Conservation (phyloP, 2,329 filamentous ascomycete genomes). For the Fusarium ramigenum region DNA sequence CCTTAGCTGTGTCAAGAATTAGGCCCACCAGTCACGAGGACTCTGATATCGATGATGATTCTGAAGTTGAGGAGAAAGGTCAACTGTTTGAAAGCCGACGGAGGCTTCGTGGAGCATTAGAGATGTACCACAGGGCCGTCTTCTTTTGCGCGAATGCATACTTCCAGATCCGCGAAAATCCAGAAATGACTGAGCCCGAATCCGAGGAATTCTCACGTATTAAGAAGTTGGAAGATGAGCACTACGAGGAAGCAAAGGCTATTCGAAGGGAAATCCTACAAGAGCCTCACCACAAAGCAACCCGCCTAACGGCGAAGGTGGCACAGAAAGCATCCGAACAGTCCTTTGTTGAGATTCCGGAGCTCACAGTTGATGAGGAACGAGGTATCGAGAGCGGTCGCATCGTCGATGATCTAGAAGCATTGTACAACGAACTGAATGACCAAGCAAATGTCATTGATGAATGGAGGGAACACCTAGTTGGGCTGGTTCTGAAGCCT, state of each 20-base stretch:
- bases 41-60: conserved; percentile 44
- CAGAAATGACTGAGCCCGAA: conserved; percentile 69
- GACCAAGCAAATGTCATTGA: conserved; percentile 76
- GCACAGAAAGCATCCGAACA: conserved; percentile 60
- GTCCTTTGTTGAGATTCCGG: conserved; percentile 70
- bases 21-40: conserved; percentile 10
- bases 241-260: conserved; percentile 80
- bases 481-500: conserved; percentile 75
- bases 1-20: conserved; percentile 51
- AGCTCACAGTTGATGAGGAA: conserved; percentile 59
- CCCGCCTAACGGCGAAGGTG: conserved; percentile 69
- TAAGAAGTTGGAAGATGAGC: conserved; percentile 75
- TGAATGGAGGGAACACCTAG: conserved; percentile 77
- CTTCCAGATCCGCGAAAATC: conserved; percentile 82
- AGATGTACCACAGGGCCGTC: conserved; percentile 80
- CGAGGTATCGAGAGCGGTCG: conserved; percentile 78
- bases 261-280: conserved; percentile 83
- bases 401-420: conserved; percentile 72
- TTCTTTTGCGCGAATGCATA: conserved; percentile 88
- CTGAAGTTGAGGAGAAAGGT: conserved; percentile 47
- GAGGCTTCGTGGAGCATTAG: conserved; percentile 75
- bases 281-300: conserved; percentile 53
- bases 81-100: conserved; percentile 69
- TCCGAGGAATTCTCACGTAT: conserved; percentile 73
- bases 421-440: conserved; percentile 73